Evolutionary conservation across 1,284 basidiomycete species (phyloP).

Genomic region (Malassezia obtusa): DNA sequence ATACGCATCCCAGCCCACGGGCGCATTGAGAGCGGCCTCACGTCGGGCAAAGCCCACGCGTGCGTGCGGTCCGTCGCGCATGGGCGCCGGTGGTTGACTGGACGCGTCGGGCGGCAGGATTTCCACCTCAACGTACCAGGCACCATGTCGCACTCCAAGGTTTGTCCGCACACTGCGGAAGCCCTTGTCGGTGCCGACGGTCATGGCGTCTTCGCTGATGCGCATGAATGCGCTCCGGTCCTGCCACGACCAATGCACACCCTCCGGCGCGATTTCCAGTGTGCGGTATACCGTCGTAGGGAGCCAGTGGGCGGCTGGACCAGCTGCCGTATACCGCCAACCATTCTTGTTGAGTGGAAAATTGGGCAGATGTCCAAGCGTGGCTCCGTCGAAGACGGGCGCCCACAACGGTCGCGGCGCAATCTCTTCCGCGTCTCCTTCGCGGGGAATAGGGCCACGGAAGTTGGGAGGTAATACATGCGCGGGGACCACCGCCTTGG

Average conservation of each 20-base stretch:
- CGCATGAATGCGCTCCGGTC: constrained; percentile 63
- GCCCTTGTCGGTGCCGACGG: constrained; percentile 71
- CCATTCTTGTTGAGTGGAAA: constrained; percentile 37
- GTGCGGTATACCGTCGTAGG: constrained; percentile 33
- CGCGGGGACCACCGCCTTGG: neutral
- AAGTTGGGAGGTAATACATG: constrained; percentile 28
- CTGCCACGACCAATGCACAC: constrained; percentile 50
- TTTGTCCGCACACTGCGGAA: constrained; percentile 83
- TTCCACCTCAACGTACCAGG: constrained; percentile 88
- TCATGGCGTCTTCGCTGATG: constrained; percentile 69
- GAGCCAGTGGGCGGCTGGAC: constrained; percentile 30
- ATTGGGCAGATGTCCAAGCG: constrained; percentile 26
- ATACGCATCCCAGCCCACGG: constrained; percentile 86
- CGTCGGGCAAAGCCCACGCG: constrained; percentile 82
- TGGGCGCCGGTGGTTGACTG: constrained; percentile 15
- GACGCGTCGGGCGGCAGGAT: constrained; percentile 56
- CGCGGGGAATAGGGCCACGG: constrained; percentile 30
- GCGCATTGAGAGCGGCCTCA: constrained; percentile 82
- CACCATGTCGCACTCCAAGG: constrained; percentile 75
- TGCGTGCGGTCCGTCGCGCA: constrained; percentile 63
- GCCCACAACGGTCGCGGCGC: constrained; percentile 25
- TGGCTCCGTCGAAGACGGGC: constrained; percentile 14
- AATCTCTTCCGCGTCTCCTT: constrained; percentile 31
- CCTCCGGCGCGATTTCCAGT: constrained; percentile 26
- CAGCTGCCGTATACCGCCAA: constrained; percentile 41